Base-by-base conservation (phyloP, 495 filamentous ascomycete genomes). In the Margaritispora aquatica region DNA sequence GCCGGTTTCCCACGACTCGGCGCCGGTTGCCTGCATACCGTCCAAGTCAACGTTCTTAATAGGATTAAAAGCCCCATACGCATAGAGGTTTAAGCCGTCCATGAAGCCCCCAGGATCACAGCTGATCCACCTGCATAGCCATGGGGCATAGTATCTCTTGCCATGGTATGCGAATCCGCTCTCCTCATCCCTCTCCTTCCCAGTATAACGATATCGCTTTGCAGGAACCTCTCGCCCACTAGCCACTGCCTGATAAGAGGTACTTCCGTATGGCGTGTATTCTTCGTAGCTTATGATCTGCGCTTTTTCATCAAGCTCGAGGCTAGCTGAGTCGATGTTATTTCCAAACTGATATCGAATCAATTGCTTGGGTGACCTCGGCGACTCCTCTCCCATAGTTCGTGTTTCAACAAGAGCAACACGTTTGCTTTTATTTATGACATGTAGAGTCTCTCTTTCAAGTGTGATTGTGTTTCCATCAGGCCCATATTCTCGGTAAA, bases 241-340 rank as follows among this genome's bases (percentile, higher is more conserved):
- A 2, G 26, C 15, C 2, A 26, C 2, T 3, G 65, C 62, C 20
- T 52, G 49, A 59, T 69, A 74, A 2, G 66, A 48, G 0, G 68
- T 62, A 19, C 15, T 34, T 0, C 74, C 74, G 62, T 60, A 77
- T 1, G 74, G 65, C 0, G 54, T 63, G 56, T 70, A 77, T 54
- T 77, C 74, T 26, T 74, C 69, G 26, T 70, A 71, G 7, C 68
- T 64, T 2, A 75, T 31, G 9, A 74, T 11, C 10, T 59, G 55
- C 7, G 52, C 72, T 0, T 41, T 17, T 9, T 68, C 61, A 57
- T 74, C 72, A 0, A 70, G 44, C 54, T 74, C 72, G 9, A 69
- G 36, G 4, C 21, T 8, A 1, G 49, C 31, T 8, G 68, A 68
- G 11, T 51, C 48, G 20, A 67, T 4, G 31, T 68, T 51, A 53